Conservation (phyloP, 805 yeast species). For the Candida stauntonica region DNA sequence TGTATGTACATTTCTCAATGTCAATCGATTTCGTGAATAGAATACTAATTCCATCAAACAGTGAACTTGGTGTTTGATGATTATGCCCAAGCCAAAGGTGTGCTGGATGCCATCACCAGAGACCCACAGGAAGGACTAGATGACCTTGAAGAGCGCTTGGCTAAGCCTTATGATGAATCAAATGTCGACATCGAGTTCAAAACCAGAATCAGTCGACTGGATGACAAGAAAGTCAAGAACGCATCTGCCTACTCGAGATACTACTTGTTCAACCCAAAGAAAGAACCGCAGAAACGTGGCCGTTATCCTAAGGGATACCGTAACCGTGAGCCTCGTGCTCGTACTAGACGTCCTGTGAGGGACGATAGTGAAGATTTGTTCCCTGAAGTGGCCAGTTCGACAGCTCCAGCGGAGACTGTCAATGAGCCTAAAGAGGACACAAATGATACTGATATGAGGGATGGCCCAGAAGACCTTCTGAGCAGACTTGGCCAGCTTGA, state of each 20-base stretch:
- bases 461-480: background rate
- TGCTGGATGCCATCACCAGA: conserved; percentile 13
- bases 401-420: background rate
- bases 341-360: conserved; percentile 4
- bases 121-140: conserved; percentile 7
- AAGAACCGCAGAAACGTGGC: conserved; percentile 7
- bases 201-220: conserved; percentile 18
- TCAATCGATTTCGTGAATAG: background rate
- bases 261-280: conserved; percentile 25
- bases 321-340: conserved; percentile 18
- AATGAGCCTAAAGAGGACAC: background rate
- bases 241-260: conserved; percentile 26
- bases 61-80: conserved; percentile 25
- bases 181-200: conserved; percentile 17
- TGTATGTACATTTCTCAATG: conserved; percentile 16
- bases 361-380: conserved; percentile 21
- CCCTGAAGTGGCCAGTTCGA: conserved; percentile 15
- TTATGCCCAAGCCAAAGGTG: conserved; percentile 15
- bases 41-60: background rate
- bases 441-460: background rate
- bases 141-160: conserved; percentile 7
- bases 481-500: no score
- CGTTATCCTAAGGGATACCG: conserved; percentile 11
- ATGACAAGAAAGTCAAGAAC: conserved; percentile 26
- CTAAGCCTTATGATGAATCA: conserved; percentile 6